phyloP scores from a whole-genome alignment of 1,139 yeast genomes.

The Suhomyces choctaworum region DNA sequence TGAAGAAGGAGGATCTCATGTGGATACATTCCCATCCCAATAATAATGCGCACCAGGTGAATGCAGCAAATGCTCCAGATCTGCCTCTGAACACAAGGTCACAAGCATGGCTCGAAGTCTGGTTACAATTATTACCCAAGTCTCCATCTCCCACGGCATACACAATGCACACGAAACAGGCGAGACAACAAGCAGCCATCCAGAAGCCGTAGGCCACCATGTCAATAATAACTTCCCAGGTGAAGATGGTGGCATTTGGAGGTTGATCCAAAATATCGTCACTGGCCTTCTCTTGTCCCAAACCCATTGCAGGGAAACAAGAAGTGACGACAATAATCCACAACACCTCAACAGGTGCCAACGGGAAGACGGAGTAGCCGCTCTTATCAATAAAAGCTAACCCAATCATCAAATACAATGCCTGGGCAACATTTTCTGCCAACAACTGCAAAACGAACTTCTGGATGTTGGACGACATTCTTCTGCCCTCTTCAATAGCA shows the following conservation, averaged over 20 bases:
- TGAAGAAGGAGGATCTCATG: constrained; percentile 69
- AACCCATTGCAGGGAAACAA: constrained; percentile 87
- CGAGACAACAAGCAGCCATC: constrained; percentile 74
- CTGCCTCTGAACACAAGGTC: constrained; percentile 73
- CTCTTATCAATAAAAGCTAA: constrained; percentile 63
- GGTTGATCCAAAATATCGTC: constrained; percentile 67
- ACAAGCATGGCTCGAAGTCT: constrained; percentile 40
- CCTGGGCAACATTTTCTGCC: constrained; percentile 80
- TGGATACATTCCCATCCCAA: constrained; percentile 92
- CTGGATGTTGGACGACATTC: constrained; percentile 80
- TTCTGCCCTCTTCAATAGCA: constrained; percentile 80
- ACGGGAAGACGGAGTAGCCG: constrained; percentile 69
- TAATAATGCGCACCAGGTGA: constrained; percentile 89
- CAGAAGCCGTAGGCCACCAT: constrained; percentile 73
- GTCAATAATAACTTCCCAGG: constrained; percentile 70
- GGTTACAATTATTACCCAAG: constrained; percentile 68
- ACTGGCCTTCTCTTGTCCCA: constrained; percentile 68
- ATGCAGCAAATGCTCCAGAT: constrained; percentile 76
- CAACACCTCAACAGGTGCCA: constrained; percentile 76
- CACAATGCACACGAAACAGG: constrained; percentile 63
- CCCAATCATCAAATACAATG: constrained; percentile 68
- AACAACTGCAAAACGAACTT: constrained; percentile 78
- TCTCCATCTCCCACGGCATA: constrained; percentile 68
- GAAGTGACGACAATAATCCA: constrained; percentile 81
- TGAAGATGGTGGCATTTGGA: constrained; percentile 65